phyloP scores from a whole-genome alignment of 208 protist genomes.

The Leishmania mexicana region DNA sequence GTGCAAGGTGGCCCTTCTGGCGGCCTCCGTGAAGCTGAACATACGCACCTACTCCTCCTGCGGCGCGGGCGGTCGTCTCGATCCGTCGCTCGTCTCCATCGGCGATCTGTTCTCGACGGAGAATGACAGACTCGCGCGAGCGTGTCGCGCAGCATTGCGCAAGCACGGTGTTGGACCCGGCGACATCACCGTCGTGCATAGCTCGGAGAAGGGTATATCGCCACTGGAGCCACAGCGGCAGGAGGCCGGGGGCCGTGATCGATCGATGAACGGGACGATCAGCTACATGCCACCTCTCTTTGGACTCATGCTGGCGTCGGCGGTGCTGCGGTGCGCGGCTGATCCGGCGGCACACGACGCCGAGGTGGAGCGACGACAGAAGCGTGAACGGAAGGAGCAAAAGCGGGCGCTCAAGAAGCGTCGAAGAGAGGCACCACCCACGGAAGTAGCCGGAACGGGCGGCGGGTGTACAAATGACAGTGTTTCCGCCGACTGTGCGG shows the following conservation, averaged over 20 bases:
- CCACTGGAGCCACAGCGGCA: slow-evolving; percentile 81
- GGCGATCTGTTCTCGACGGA: slow-evolving; percentile 83
- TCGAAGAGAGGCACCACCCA: neutral
- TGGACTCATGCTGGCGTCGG: slow-evolving; percentile 77
- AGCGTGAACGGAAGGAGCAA: slow-evolving; percentile 33
- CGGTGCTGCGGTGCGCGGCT: slow-evolving; percentile 69
- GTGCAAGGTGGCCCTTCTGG: slow-evolving; percentile 87
- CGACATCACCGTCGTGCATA: slow-evolving; percentile 69
- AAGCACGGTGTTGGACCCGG: slow-evolving; percentile 59
- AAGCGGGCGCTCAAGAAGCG: slow-evolving; percentile 32
- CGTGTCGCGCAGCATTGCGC: slow-evolving; percentile 68
- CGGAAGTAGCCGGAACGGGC: neutral
- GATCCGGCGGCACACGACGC: slow-evolving; percentile 53
- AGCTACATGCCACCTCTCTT: slow-evolving; percentile 92
- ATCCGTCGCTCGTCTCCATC: slow-evolving; percentile 62
- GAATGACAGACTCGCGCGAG: slow-evolving; percentile 74
- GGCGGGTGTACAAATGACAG: neutral
- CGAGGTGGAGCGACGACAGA: slow-evolving; percentile 37
- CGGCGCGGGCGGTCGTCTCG: slow-evolving; percentile 83
- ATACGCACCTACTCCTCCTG: slow-evolving; percentile 77
- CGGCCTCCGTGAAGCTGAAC: slow-evolving; percentile 50
- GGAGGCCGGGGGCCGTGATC: slow-evolving; percentile 74
- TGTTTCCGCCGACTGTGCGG: neutral
- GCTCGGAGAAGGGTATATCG: slow-evolving; percentile 51
- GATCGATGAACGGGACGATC: slow-evolving; percentile 88